phyloP scores from a whole-genome alignment of 139 green algal genomes.

The Desmodesmus armatus region DNA sequence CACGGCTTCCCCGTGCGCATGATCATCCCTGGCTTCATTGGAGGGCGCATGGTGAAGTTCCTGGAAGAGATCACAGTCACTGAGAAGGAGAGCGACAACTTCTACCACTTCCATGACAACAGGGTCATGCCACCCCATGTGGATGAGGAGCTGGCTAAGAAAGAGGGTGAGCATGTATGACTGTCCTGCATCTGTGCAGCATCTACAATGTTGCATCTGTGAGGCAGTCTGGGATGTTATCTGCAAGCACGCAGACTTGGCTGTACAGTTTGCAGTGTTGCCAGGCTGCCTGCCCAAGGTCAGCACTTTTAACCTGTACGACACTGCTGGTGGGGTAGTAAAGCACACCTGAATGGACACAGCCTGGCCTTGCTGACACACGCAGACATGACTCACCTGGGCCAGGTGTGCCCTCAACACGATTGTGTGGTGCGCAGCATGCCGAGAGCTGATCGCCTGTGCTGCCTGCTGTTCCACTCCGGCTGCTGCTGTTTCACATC shows the following conservation, averaged over 20 bases:
- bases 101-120: constrained; percentile 99
- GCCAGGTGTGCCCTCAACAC: background rate
- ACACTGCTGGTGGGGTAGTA: too few relatives aligned
- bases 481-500: background rate
- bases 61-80: constrained; percentile 87
- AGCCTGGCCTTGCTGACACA: too few relatives aligned
- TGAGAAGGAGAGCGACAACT: constrained; percentile 84
- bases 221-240: background rate
- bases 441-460: background rate
- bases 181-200: background rate
- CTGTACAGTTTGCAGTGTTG: background rate
- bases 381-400: too few relatives aligned
- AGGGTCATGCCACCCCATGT: constrained; percentile 94
- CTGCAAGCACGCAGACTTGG: too few relatives aligned
- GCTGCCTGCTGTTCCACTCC: background rate
- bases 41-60: constrained; percentile 93
- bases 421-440: background rate
- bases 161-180: constrained; percentile 72
- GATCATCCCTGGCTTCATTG: constrained; percentile 91
- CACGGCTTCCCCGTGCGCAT: constrained; percentile 86
- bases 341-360: too few relatives aligned
- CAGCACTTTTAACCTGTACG: too few relatives aligned
- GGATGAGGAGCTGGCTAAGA: constrained; percentile 88
- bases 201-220: too few relatives aligned
- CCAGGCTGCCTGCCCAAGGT: background rate